phyloP scores from a whole-genome alignment of 768 basidiomycete genomes.

The Hygrophoropsis aurantiaca region DNA sequence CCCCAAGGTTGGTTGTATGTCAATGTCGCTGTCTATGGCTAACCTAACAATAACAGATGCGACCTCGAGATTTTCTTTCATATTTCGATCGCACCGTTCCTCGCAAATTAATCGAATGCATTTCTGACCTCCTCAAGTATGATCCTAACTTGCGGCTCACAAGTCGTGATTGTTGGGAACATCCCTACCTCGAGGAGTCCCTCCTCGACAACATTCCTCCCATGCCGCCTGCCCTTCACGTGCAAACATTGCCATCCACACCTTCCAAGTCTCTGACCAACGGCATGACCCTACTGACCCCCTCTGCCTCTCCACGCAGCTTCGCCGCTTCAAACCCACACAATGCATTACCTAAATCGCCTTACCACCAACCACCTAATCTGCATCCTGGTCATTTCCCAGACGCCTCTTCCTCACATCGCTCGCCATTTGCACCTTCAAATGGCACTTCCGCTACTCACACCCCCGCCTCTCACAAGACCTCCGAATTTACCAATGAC shows the following conservation, averaged over 20 bases:
- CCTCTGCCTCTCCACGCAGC: slow-evolving; percentile 42
- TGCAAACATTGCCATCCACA: slow-evolving; percentile 36
- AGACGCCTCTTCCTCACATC: slow-evolving; percentile 51
- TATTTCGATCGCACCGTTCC: slow-evolving; percentile 83
- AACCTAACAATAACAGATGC: slow-evolving; percentile 41
- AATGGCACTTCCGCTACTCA: slow-evolving; percentile 28
- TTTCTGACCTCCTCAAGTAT: slow-evolving; percentile 88
- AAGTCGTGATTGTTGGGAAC: slow-evolving; percentile 82
- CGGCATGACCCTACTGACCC: slow-evolving; percentile 36
- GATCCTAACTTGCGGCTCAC: slow-evolving; percentile 88
- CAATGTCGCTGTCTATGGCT: slow-evolving; percentile 7
- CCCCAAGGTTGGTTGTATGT: slow-evolving; percentile 65
- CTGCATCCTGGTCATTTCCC: slow-evolving; percentile 42
- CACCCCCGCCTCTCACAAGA: slow-evolving; percentile 31
- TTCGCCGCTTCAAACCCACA: slow-evolving; percentile 52
- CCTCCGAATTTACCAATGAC: slow-evolving; percentile 35
- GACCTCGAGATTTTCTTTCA: slow-evolving; percentile 63
- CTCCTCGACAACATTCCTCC: slow-evolving; percentile 65
- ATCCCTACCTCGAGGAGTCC: slow-evolving; percentile 86
- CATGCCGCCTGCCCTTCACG: slow-evolving; percentile 51
- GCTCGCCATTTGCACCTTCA: slow-evolving; percentile 49
- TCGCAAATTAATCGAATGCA: slow-evolving; percentile 82
- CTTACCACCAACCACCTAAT: slow-evolving; percentile 39
- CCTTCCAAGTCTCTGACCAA: slow-evolving; percentile 37
- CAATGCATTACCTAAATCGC: slow-evolving; percentile 37